Evolutionary conservation across 2,329 filamentous ascomycete species (phyloP).

Genomic region (Aspergillus spinulosporus): DNA sequence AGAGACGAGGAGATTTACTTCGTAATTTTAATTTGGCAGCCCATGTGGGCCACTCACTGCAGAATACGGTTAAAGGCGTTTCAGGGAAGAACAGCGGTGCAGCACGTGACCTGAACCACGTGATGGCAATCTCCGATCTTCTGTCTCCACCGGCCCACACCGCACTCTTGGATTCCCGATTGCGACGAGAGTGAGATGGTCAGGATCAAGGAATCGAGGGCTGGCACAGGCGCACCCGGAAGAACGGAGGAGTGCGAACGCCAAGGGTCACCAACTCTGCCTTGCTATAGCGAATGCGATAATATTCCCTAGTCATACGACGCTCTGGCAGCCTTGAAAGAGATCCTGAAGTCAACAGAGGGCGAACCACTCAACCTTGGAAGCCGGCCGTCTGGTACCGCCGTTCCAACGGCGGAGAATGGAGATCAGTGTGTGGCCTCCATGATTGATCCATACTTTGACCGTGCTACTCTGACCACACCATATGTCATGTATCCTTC

Average conservation of each 20-base stretch:
- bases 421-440: conserved; percentile 1
- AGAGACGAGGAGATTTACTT: background rate
- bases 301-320: background rate
- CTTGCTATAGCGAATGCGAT: background rate
- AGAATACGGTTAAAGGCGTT: background rate
- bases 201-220: background rate
- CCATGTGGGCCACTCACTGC: background rate
- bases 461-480: too few relatives aligned
- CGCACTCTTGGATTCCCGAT: background rate
- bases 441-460: background rate
- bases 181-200: background rate
- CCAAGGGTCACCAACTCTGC: background rate
- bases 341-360: too few relatives aligned
- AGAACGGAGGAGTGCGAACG: background rate
- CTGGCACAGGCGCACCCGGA: background rate
- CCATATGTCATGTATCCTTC: background rate
- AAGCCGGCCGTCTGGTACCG: conserved; percentile 23
- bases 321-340: too few relatives aligned
- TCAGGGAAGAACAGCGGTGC: background rate
- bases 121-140: background rate
- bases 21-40: background rate
- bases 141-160: background rate
- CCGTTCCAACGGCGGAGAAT: conserved; percentile 12
- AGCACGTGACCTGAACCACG: background rate
- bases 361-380: conserved; percentile 19